Conservation (phyloP, 257 asterid genomes). For the Schizonepeta tenuifolia region DNA sequence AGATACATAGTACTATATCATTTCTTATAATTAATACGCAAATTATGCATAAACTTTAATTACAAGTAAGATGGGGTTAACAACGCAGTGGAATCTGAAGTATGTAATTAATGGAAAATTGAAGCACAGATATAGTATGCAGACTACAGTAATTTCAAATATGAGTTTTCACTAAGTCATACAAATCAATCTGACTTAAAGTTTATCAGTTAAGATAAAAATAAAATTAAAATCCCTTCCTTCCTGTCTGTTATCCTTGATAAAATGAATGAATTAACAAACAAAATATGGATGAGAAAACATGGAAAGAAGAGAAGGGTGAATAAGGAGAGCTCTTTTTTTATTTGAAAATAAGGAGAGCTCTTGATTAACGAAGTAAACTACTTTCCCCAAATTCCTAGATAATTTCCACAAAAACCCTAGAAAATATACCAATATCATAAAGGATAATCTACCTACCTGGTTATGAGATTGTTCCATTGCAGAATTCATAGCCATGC, state of each 20-base stretch:
- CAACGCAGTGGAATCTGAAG: no score
- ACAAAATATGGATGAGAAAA: background rate
- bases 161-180: background rate
- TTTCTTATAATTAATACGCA: no score
- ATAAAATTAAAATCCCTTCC: no score
- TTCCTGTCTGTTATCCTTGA: background rate
- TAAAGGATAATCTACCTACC: constrained; percentile 39
- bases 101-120: no score
- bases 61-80: no score
- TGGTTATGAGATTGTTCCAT: constrained; percentile 54
- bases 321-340: background rate
- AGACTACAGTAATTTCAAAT: background rate
- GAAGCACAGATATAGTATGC: background rate
- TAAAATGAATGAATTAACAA: background rate
- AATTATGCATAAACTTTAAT: no score
- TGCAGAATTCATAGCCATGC: constrained; percentile 66
- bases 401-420: background rate
- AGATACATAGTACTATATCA: no score
- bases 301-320: background rate
- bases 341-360: no score
- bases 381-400: background rate
- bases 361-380: background rate
- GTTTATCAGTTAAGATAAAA: no score
- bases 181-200: no score
- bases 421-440: background rate